A percentile compares a stretch with the other conserved stretches of the same genome.
Evolutionary conservation across 2,329 filamentous ascomycete species (phyloP).

Genomic region (Lasiodiplodia sp.): DNA sequence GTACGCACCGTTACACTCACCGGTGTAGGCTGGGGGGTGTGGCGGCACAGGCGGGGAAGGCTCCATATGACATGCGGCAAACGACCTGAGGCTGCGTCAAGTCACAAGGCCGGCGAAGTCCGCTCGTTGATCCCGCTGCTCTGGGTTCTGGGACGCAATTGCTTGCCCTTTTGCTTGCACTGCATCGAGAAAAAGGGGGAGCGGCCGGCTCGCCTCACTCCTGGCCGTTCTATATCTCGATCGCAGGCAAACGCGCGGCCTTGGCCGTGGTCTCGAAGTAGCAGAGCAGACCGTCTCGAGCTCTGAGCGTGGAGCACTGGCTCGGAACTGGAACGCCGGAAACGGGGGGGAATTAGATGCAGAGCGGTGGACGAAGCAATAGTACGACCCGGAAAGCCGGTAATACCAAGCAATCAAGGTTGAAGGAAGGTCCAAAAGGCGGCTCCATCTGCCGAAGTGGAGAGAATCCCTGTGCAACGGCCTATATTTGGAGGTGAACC

Average conservation of each 20-base stretch:
- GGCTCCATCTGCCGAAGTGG: conserved; percentile 19
- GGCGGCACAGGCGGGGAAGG: conserved; percentile 15
- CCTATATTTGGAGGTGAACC: conserved; percentile 22
- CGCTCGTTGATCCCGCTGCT: conserved; percentile 25
- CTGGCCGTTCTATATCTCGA: background rate
- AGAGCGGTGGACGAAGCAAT: conserved; percentile 6
- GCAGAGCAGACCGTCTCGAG: conserved; percentile 3
- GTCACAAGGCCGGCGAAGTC: conserved; percentile 26
- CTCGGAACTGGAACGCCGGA: conserved; percentile 7
- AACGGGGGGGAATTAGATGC: conserved; percentile 4
- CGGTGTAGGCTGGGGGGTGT: conserved; percentile 14
- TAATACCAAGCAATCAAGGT: conserved; percentile 5
- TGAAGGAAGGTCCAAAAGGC: conserved; percentile 5
- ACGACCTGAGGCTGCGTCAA: conserved; percentile 17
- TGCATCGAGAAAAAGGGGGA: conserved; percentile 6
- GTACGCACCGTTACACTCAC: conserved; percentile 23
- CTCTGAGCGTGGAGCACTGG: conserved; percentile 17
- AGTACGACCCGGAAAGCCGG: conserved; percentile 11
- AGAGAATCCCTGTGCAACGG: conserved; percentile 5
- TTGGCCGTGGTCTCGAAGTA: background rate
- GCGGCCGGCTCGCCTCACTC: background rate
- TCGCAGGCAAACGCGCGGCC: conserved; percentile 5
- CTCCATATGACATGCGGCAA: conserved; percentile 26
- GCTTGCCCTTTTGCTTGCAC: background rate
- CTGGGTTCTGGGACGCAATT: background rate